phyloP scores from a whole-genome alignment of 2,329 filamentous ascomycete species.

The Sclerotiophoma versabilis region DNA sequence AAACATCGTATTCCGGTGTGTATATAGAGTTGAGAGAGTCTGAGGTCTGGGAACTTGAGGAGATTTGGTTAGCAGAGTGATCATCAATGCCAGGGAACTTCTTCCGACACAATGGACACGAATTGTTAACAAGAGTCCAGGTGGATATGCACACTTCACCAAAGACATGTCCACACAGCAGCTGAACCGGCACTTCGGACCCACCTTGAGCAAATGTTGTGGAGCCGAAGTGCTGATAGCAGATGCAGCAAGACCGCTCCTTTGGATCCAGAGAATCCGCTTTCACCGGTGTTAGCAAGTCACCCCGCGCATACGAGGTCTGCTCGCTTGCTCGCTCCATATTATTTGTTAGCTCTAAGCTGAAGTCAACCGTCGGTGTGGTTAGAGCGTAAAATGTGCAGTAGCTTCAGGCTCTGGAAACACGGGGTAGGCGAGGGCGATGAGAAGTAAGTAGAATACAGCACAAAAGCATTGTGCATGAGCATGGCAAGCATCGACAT shows the following conservation, averaged over 20 bases:
- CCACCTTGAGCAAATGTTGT: neutral
- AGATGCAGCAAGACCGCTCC: slow-evolving; percentile 20
- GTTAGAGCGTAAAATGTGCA: slow-evolving; percentile 6
- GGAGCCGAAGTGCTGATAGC: slow-evolving; percentile 18
- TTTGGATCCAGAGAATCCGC: slow-evolving; percentile 1
- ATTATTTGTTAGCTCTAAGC: neutral
- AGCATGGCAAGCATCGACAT: neutral
- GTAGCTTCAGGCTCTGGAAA: neutral
- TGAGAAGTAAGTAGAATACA: neutral
- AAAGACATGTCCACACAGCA: slow-evolving; percentile 25
- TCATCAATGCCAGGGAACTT: neutral
- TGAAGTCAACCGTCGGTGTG: neutral
- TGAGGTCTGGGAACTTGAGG: neutral
- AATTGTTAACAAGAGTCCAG: slow-evolving; percentile 17
- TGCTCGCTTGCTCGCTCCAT: slow-evolving; percentile 5
- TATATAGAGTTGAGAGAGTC: neutral
- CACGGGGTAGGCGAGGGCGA: slow-evolving; percentile 4
- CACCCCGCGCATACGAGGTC: neutral
- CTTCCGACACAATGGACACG: slow-evolving; percentile 26
- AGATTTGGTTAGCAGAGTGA: neutral
- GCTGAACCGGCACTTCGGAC: slow-evolving; percentile 20
- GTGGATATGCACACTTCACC: slow-evolving; percentile 20
- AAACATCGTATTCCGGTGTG: slow-evolving; percentile 1
- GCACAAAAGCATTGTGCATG: slow-evolving; percentile 9
- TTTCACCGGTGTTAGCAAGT: slow-evolving; percentile 11